Evolutionary conservation across 139 green algal genomes (phyloP).

Genomic region (Picochlorum sp.): DNA sequence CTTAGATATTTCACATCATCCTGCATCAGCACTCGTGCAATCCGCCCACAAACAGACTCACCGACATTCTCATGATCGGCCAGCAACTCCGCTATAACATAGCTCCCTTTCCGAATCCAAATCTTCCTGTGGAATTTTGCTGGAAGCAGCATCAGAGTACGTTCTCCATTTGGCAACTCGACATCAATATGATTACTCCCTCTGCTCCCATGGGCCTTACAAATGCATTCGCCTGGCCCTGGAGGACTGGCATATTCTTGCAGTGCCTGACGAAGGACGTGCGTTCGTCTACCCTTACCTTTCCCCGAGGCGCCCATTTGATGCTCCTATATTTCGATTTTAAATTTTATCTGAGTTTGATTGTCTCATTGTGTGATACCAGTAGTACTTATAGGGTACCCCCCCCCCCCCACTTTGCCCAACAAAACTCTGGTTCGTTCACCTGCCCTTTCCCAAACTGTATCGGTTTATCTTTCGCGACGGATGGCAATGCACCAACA

Average conservation of each 20-base stretch:
- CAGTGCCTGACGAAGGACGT: conserved; percentile 11
- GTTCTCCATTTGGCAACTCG: conserved; percentile 40
- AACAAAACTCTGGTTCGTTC: too few relatives aligned
- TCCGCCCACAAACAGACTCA: conserved; percentile 33
- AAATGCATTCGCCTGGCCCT: conserved; percentile 21
- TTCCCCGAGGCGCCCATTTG: too few relatives aligned
- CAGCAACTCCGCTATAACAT: conserved; percentile 34
- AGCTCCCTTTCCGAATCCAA: conserved; percentile 59
- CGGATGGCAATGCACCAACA: too few relatives aligned
- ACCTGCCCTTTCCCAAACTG: too few relatives aligned
- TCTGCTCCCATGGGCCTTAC: conserved; percentile 21
- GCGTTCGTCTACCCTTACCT: conserved; percentile 16
- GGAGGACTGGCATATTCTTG: conserved; percentile 19
- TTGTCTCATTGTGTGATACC: too few relatives aligned
- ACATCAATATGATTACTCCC: conserved; percentile 47
- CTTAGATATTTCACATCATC: conserved; percentile 50
- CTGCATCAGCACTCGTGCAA: conserved; percentile 46
- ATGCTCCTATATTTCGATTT: too few relatives aligned
- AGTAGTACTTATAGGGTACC: too few relatives aligned
- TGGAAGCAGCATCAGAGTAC: conserved; percentile 51
- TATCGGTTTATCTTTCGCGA: too few relatives aligned
- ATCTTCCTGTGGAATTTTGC: conserved; percentile 69
- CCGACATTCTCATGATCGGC: background rate
- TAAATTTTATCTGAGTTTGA: too few relatives aligned
- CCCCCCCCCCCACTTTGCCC: too few relatives aligned